These are phyloP conservation scores for Botryotinia convoluta DNA, from an alignment of 2,329 filamentous ascomycete species.

Conservation along the genomic window DNA sequence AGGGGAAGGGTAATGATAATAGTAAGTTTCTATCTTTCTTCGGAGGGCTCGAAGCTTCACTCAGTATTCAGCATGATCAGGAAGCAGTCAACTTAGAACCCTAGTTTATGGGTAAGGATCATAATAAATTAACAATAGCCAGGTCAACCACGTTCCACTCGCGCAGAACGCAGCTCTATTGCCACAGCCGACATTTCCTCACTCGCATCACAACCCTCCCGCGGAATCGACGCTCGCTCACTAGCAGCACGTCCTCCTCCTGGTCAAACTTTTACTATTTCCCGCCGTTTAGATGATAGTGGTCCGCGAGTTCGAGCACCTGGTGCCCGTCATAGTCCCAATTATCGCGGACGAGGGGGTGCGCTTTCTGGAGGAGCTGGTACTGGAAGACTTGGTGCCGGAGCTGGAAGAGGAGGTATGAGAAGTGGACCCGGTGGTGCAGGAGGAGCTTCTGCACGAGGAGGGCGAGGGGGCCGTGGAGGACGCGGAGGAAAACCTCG, in stretches of 20 bases:
- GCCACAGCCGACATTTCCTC: constrained; percentile 35
- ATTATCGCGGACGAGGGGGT: constrained; percentile 17
- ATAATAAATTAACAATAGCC: background rate
- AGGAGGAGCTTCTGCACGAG: constrained; percentile 5
- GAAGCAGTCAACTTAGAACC: background rate
- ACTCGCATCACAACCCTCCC: constrained; percentile 28
- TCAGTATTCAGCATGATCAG: too few species aligned
- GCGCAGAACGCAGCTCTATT: constrained; percentile 27
- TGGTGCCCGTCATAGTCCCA: background rate
- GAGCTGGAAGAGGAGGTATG: constrained; percentile 28
- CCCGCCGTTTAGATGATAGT: constrained; percentile 19
- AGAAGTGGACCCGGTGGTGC: constrained; percentile 13
- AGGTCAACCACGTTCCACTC: constrained; percentile 4
- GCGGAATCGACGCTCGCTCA: constrained; percentile 38
- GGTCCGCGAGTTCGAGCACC: background rate
- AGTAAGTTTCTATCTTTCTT: constrained; percentile 17
- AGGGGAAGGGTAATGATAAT: constrained; percentile 24
- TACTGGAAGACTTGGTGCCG: constrained; percentile 25
- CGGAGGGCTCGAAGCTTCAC: background rate
- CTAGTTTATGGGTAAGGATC: rapidly evolving
- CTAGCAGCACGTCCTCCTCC: constrained; percentile 34
- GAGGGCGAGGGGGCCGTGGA: constrained; percentile 13
- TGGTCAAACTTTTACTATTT: constrained; percentile 27
- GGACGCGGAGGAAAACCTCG: constrained; percentile 15
- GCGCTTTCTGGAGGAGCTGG: background rate